phyloP scores from a whole-genome alignment of 345 rosid genomes.

The Euphorbia peplus region DNA sequence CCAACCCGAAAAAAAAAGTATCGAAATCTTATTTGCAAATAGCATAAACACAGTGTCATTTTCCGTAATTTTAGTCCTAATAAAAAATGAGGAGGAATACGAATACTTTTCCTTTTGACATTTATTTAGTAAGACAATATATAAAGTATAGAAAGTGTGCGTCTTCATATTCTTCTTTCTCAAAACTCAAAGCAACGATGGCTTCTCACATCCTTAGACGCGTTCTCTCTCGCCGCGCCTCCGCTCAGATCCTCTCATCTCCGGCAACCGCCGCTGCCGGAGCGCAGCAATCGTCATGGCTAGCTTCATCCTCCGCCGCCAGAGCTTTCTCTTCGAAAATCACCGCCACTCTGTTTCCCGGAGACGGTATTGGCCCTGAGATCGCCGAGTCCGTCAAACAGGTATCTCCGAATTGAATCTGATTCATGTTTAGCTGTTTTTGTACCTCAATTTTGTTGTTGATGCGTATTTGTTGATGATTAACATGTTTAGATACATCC shows the following conservation, averaged over 20 bases:
- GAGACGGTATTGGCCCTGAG: constrained; percentile 99
- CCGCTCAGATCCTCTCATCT: constrained; percentile 36
- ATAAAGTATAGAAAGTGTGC: not conserved
- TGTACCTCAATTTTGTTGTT: not conserved
- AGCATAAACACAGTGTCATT: too few relatives aligned
- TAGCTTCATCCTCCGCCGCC: constrained; percentile 18
- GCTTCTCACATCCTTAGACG: constrained; percentile 39
- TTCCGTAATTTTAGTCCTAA: too few relatives aligned
- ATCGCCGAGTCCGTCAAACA: constrained; percentile 93
- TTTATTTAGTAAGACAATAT: not conserved
- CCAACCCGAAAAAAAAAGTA: too few relatives aligned
- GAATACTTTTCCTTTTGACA: too few relatives aligned
- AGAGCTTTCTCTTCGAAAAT: constrained; percentile 66
- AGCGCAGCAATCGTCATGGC: constrained; percentile 17
- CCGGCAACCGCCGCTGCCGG: constrained; percentile 28
- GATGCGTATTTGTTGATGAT: not conserved
- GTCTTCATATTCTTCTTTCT: not conserved
- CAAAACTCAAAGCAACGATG: constrained; percentile 10
- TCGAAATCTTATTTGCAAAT: too few relatives aligned
- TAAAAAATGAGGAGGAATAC: not conserved
- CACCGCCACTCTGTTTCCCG: constrained; percentile 92
- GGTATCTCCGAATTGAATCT: constrained; percentile 34
- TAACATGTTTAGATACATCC: not conserved
- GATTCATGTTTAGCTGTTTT: not conserved
- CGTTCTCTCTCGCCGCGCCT: constrained; percentile 30